Evolutionary conservation across 306 rosid species (phyloP).

Genomic region (Cicer yamashitae): DNA sequence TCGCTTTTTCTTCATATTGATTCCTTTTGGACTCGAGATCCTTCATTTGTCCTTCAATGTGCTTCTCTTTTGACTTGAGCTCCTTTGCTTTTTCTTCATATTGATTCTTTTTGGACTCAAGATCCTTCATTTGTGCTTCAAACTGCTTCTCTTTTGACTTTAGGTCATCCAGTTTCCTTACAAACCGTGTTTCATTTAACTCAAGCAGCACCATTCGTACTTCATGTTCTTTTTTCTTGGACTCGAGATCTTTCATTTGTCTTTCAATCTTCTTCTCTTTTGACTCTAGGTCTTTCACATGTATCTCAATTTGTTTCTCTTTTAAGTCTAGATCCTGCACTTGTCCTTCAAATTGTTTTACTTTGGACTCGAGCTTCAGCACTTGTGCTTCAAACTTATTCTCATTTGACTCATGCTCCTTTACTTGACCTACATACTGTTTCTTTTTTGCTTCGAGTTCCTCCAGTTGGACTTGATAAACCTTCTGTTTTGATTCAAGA

Average conservation of each 20-base stretch:
- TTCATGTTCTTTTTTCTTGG: slow-evolving; percentile 12
- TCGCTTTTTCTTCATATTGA: background rate
- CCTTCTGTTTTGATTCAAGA: background rate
- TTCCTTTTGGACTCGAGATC: background rate
- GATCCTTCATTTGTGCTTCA: background rate
- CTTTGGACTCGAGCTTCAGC: background rate
- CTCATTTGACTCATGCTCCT: background rate
- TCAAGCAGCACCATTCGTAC: background rate
- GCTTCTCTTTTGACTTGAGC: background rate
- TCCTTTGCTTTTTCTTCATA: background rate
- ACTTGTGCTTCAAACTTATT: background rate
- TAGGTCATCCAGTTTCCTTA: background rate
- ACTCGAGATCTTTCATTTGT: background rate
- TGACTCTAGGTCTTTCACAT: background rate
- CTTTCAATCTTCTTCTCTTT: background rate
- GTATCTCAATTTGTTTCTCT: background rate
- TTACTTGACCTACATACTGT: background rate
- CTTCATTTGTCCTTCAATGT: background rate
- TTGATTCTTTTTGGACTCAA: background rate
- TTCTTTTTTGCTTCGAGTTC: slow-evolving; percentile 44
- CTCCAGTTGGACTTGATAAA: background rate
- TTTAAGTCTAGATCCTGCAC: background rate
- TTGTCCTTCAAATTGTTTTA: background rate
- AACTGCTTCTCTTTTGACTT: background rate
- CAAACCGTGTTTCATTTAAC: slow-evolving; percentile 3